Conservation (phyloP, 2,329 filamentous ascomycete species). For the Paraphoma chrysanthemicola region DNA sequence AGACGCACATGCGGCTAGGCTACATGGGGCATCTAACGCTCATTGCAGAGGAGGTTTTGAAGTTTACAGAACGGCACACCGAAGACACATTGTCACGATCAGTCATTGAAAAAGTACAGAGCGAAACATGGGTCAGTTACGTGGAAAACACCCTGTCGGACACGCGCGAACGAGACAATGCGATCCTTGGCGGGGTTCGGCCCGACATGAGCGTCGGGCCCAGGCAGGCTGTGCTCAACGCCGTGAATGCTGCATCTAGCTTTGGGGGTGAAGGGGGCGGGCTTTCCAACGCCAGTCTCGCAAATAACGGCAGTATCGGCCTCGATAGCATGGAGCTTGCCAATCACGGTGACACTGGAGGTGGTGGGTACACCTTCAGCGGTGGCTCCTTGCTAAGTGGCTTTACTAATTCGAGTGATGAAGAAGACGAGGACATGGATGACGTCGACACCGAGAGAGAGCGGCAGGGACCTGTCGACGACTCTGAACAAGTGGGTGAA, state of each 20-base stretch:
- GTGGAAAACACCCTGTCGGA: constrained; percentile 92
- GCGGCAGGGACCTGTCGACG: constrained; percentile 55
- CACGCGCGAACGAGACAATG: constrained; percentile 94
- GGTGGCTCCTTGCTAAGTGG: constrained; percentile 81
- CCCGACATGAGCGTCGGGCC: constrained; percentile 88
- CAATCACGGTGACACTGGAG: constrained; percentile 69
- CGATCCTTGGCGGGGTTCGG: constrained; percentile 93
- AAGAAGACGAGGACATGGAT: constrained; percentile 94
- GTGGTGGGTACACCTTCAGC: constrained; percentile 76
- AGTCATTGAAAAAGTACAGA: constrained; percentile 88
- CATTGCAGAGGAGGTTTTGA: constrained; percentile 97
- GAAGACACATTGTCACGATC: constrained; percentile 83
- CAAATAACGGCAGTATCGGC: constrained; percentile 63
- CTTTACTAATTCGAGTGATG: constrained; percentile 93
- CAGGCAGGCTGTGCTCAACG: constrained; percentile 70
- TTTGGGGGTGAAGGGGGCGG: constrained; percentile 55
- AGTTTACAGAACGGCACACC: constrained; percentile 94
- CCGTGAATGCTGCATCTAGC: constrained; percentile 63
- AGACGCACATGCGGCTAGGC: constrained; percentile 87
- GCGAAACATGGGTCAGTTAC: constrained; percentile 90
- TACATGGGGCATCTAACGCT: constrained; percentile 99
- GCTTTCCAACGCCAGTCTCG: constrained; percentile 81
- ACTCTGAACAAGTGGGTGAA: constrained; percentile 72
- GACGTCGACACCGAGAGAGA: constrained; percentile 76
- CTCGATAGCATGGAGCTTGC: constrained; percentile 71